Evolutionary conservation across 2,329 filamentous ascomycete genomes (phyloP), one percentile per base, ranked within the genome.

Genomic region (Botrytis deweyae): DNA sequence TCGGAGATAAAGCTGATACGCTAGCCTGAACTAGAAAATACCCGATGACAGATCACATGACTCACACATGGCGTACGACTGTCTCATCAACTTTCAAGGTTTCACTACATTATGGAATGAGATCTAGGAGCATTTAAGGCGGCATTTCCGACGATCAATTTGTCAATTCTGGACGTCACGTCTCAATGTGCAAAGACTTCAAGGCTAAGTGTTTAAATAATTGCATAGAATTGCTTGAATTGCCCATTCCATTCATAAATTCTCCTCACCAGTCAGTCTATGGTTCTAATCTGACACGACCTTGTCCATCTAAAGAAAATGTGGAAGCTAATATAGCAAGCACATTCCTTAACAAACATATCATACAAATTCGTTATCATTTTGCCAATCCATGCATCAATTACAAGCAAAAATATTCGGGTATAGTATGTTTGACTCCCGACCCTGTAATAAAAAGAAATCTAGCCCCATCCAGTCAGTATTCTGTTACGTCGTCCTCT

Each of bases 361-460:
- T 72, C 49, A 38, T 72, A 67, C 46, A 72, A 46, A 58, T 67
- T 72, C 70, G 70, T 67, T 46, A 67, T 67, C 5, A 16, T 67
- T 46, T 46, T 61, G n/a, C 67, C 49, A 68, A 42, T 22, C 49
- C 65, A 68, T 40, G 16, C 36, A 68, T 52, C 49, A 42, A 68
- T 29, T 40, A 55, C n/a, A 36, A 18, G 46, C 65, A 52, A 58
- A 55, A 67, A 58, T 58, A 40, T 55, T 55, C 46, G 33, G 64
- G 63, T 66, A 55, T 68, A 36, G 46, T 55, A 68, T 68, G 49
- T n/a, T 68, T 68, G 65, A 68, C 46, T 68, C 65, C 65, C 36
- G 46, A 58, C 33, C 65, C 25, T 68, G 33, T 22, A 29, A 40
- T 16, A 20, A n/a, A 40, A 68, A 29, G 9, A 55, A 42, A 68